phyloP scores from a whole-genome alignment of 2,329 filamentous ascomycete genomes.

The Botrytis porri region DNA sequence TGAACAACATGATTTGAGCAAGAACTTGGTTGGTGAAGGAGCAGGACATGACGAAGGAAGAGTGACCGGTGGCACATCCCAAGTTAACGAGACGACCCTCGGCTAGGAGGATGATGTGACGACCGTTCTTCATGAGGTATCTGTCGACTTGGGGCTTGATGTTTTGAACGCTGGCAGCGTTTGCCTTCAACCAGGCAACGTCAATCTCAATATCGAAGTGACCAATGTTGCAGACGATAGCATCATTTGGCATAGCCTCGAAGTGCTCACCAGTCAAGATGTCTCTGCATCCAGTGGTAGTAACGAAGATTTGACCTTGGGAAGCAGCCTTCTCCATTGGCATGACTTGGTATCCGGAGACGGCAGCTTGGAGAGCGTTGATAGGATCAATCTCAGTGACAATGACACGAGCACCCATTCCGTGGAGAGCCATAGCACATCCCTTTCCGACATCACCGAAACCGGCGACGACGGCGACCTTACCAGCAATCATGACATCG shows the following conservation, averaged over 20 bases:
- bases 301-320: conserved; percentile 95
- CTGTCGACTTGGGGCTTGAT: conserved; percentile 99
- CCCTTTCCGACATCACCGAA: conserved; percentile 99
- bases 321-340: conserved; percentile 96
- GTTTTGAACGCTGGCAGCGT: conserved; percentile 89
- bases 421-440: conserved; percentile 90
- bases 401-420: conserved; percentile 95
- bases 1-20: conserved; percentile 97
- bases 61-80: conserved; percentile 98
- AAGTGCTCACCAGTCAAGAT: conserved; percentile 93
- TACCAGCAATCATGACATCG: conserved; percentile 99
- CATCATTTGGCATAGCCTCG: conserved; percentile 92
- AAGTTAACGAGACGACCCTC: conserved; percentile 99
- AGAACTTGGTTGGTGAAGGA: conserved; percentile 99
- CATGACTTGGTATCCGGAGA: conserved; percentile 93
- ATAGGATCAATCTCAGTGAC: conserved; percentile 98
- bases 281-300: conserved; percentile 98
- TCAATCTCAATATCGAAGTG: conserved; percentile 99
- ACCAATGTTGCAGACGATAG: conserved; percentile 99
- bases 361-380: conserved; percentile 98
- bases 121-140: conserved; percentile 88
- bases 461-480: conserved; percentile 95
- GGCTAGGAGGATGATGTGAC: conserved; percentile 96
- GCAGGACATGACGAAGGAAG: conserved; percentile 99
- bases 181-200: conserved; percentile 98